Conservation (phyloP, 805 yeast genomes). For the Pichia membranifaciens region DNA sequence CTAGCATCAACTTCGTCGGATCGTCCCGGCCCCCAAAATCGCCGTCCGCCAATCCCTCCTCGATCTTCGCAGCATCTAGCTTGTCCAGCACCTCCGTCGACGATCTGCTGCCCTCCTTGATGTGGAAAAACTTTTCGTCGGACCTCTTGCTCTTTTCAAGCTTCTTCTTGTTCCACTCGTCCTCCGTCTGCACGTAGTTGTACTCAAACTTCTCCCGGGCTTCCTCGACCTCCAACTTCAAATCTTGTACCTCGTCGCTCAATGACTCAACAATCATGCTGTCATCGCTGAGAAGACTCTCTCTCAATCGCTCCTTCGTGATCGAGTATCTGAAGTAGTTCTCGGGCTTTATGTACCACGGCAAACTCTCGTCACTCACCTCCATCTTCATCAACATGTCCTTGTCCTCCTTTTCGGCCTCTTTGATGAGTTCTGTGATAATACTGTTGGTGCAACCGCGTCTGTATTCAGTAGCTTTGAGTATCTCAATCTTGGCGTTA, state of each 20-base stretch:
- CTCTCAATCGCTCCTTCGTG: conserved; percentile 13
- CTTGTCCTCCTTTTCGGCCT: neutral
- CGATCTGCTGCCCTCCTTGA: neutral
- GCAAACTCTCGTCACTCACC: conserved; percentile 21
- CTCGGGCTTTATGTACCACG: conserved; percentile 26
- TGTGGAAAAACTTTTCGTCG: conserved; percentile 6
- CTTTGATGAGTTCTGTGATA: conserved; percentile 11
- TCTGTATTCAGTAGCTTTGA: conserved; percentile 25
- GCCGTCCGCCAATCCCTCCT: conserved; percentile 10
- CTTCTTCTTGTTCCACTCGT: neutral
- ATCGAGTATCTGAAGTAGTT: conserved; percentile 20
- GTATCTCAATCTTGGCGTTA: conserved; percentile 24
- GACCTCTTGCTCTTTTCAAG: neutral
- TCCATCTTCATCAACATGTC: conserved; percentile 12
- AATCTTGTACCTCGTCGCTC: conserved; percentile 17
- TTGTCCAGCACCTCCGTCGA: too few species aligned
- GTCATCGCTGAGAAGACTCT: conserved; percentile 10
- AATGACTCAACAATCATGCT: conserved; percentile 14
- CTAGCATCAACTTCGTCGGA: conserved; percentile 15
- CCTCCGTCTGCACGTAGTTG: conserved; percentile 21
- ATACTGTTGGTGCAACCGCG: conserved; percentile 17
- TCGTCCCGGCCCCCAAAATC: conserved; percentile 3
- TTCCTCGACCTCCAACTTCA: conserved; percentile 18
- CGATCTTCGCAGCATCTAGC: neutral
- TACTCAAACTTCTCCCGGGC: conserved; percentile 26